Conservation (phyloP, 208 protist species). For the Acanthamoeba culbertsoni region DNA sequence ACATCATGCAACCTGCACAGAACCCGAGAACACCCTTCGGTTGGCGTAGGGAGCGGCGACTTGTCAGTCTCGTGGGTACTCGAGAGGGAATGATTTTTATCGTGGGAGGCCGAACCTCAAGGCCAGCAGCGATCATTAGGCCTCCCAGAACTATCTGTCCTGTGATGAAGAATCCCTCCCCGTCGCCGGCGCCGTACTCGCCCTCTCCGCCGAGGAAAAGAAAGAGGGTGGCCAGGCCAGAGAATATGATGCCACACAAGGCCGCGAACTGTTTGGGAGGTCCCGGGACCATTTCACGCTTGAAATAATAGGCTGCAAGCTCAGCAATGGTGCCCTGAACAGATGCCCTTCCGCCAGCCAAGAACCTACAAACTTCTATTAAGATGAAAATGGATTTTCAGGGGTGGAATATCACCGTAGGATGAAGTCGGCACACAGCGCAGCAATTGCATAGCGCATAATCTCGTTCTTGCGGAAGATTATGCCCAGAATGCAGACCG, state of each 20-base stretch:
- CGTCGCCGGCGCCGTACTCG: neutral
- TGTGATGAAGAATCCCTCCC: conserved; percentile 21
- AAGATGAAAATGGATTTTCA: too few species aligned
- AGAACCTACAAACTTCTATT: too few species aligned
- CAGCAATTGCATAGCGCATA: conserved; percentile 30
- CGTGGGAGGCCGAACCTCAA: conserved; percentile 10
- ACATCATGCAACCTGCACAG: conserved; percentile 63
- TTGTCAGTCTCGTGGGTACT: neutral
- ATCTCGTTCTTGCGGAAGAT: conserved; percentile 24
- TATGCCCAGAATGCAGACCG: neutral
- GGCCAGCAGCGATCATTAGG: conserved; percentile 19
- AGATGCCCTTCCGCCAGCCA: conserved; percentile 48
- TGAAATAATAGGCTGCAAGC: neutral
- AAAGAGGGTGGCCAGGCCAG: conserved; percentile 29
- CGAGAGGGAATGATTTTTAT: neutral
- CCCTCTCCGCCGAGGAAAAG: conserved; percentile 13
- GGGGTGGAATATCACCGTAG: too few species aligned
- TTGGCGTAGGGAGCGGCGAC: neutral
- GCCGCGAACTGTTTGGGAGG: conserved; percentile 66
- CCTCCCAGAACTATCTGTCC: conserved; percentile 36
- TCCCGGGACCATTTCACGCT: conserved; percentile 8
- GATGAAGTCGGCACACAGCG: neutral
- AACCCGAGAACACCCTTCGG: conserved; percentile 42
- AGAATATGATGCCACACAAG: conserved; percentile 65
- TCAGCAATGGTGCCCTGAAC: conserved; percentile 36